Base-by-base conservation (phyloP, 129 eudicot genomes). In the Silybum marianum region DNA sequence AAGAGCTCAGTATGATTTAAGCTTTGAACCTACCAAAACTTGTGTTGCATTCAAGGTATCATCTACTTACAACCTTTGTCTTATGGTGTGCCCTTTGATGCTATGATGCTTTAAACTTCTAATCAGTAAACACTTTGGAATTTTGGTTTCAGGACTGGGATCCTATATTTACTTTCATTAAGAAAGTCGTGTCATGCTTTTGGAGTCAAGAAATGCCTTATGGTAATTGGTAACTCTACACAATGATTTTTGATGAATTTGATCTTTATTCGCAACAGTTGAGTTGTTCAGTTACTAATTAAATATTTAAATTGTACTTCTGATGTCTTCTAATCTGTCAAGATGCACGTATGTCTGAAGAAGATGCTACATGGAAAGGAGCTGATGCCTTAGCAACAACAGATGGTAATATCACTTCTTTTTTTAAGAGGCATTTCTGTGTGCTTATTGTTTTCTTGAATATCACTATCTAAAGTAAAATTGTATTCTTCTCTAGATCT, bases 41-140 rank as follows among this genome's bases (percentile, higher is more conserved):
- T 85, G 84, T 83, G 97, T 84, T 68, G 98, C 86, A 83, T 93
- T 95, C 84, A 92, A 91, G 97, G 99, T 96, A 83, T 39, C 70
- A 48, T 77, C 76, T 48, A 75, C 58, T 42, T 54, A 19, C 79
- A 60, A 44, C 74, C 78, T 48, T 51, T 28, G 63, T 24, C 54
- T 71, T 72, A 10, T 36, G 30, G 42, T 44, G 75, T 74, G 69
- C 11, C 30, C 9, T 63, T 46, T 11, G 22, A 58, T 68, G 7
- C 28, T 65, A 65, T 72, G 62, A 22, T 32, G 18, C 66, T 76
- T 36, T 65, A 38, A 30, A 23, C 6, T 21, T 71, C 40, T 80
- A 3, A 63, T 25, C 12, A 48, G 69, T 71, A 30, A 60, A 60
- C 16, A 46, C n/a, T 58, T 82, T 71, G 58, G 14, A 74, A 6